phyloP scores from a whole-genome alignment of 495 filamentous ascomycete species.

The Pyrenula massariospora region DNA sequence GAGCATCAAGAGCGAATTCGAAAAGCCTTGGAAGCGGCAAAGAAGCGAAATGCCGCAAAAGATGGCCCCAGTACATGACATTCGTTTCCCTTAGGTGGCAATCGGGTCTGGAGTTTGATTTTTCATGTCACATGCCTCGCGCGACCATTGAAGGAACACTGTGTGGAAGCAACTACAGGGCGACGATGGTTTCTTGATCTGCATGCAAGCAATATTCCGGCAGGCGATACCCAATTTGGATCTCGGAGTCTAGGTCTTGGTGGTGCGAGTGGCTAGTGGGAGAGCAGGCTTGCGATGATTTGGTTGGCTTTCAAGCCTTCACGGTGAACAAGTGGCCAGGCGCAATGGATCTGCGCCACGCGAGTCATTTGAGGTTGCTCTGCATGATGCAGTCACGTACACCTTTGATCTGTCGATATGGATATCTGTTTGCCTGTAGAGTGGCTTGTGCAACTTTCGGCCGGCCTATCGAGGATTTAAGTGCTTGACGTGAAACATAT shows the following conservation, averaged over 20 bases:
- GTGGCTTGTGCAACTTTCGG: no score
- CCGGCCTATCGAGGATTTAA: no score
- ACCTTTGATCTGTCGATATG: no score
- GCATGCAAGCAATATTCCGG: neutral
- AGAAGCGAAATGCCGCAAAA: slow-evolving; percentile 35
- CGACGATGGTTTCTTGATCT: neutral
- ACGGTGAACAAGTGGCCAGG: neutral
- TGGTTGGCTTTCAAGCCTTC: neutral
- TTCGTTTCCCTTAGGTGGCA: neutral
- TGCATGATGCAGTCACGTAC: no score
- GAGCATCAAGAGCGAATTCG: slow-evolving; percentile 33
- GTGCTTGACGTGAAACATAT: no score
- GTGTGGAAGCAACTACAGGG: neutral
- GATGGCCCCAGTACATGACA: slow-evolving; percentile 4
- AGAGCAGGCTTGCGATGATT: neutral
- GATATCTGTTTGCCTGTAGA: no score
- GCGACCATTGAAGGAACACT: neutral
- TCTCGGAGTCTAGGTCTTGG: neutral
- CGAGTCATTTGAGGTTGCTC: no score
- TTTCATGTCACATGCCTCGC: neutral
- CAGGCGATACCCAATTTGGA: neutral
- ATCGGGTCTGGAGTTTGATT: neutral
- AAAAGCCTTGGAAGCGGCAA: slow-evolving; percentile 35
- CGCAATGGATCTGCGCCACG: neutral
- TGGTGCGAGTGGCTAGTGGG: neutral